Evolutionary conservation across 2,329 filamentous ascomycete species (phyloP).

Genomic region (Alternaria triticina): DNA sequence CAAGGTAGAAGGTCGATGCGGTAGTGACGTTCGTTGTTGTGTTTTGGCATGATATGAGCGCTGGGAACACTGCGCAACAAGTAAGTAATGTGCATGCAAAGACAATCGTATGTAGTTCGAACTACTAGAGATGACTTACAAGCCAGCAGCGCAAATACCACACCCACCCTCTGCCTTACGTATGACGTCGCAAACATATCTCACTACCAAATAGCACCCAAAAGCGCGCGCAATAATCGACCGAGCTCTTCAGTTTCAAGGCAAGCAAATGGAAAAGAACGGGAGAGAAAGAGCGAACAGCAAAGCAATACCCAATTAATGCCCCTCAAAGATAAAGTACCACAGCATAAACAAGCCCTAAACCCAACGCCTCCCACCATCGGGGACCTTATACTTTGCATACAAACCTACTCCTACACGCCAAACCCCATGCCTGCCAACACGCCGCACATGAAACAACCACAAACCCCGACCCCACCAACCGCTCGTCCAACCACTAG

Average conservation of each 20-base stretch:
- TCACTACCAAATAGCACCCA: neutral
- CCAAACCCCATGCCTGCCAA: neutral
- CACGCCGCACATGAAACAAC: conserved; percentile 1
- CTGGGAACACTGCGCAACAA: conserved; percentile 20
- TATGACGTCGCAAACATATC: conserved; percentile 1
- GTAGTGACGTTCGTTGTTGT: conserved; percentile 15
- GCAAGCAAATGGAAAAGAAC: conserved; percentile 1
- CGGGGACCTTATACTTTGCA: neutral
- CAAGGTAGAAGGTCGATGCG: conserved; percentile 42
- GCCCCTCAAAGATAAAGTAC: neutral
- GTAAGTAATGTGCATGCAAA: neutral
- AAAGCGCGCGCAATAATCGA: neutral
- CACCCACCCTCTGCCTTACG: neutral
- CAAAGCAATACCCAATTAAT: neutral
- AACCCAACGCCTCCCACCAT: neutral
- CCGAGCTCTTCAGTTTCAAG: neutral
- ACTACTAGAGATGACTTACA: conserved; percentile 10
- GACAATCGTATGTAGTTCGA: neutral
- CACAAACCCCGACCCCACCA: conserved; percentile 2
- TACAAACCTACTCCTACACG: conserved; percentile 1
- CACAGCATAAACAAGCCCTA: neutral
- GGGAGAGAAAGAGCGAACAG: neutral
- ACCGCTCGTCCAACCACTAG: neutral
- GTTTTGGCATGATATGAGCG: conserved; percentile 23
- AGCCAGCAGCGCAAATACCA: conserved; percentile 15